Evolutionary conservation across 2,329 filamentous ascomycete species (phyloP), one percentile per base, ranked within the genome.

Genomic region (Clonostachys byssicola): DNA sequence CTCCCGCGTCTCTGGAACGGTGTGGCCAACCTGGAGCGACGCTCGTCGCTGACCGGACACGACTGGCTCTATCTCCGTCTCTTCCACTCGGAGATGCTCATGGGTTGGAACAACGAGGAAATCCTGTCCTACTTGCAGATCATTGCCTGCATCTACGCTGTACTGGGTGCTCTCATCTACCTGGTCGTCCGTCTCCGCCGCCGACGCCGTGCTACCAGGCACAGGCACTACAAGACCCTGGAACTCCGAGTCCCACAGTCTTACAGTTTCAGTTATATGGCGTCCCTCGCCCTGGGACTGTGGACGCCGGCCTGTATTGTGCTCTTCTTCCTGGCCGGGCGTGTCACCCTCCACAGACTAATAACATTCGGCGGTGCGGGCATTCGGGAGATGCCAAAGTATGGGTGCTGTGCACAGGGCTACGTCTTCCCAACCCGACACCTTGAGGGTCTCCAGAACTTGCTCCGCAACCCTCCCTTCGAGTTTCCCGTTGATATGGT

Each of bases 351-450:
- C 5, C 50, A 55, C 17, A 56, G 62, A 13, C 14, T 65, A 6
- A 57, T 49, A 6, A 52, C 48, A 45, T 56, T 3, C 14, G 54
- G n/a, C 3, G 54, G 44, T 5, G 52, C 36, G 14, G 51, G 57
- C 18, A 59, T 65, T 1, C 57, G 60, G 7, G 59, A 64, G 52
- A 69, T 69, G 65, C 59, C 62, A 12, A 54, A 56, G 6, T 68
- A 67, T 40, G 66, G 66, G 1, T 70, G 66, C 49, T 69, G 66
- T 47, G 60, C 66, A 0, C 66, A 70, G 47, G 66, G 66, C 1
- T 51, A 68, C 3, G 58, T 68, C 4, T 65, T 66, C 36, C 62
- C 66, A 5, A 48, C 51, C 7, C 57, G 56, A 3, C 60, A 68
- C 14, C 47, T 68, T 4, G 51, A 54, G 6, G 52, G 46, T 3